Base-by-base conservation (phyloP, 2,329 filamentous ascomycete genomes). In the Aspergillus sp. region DNA sequence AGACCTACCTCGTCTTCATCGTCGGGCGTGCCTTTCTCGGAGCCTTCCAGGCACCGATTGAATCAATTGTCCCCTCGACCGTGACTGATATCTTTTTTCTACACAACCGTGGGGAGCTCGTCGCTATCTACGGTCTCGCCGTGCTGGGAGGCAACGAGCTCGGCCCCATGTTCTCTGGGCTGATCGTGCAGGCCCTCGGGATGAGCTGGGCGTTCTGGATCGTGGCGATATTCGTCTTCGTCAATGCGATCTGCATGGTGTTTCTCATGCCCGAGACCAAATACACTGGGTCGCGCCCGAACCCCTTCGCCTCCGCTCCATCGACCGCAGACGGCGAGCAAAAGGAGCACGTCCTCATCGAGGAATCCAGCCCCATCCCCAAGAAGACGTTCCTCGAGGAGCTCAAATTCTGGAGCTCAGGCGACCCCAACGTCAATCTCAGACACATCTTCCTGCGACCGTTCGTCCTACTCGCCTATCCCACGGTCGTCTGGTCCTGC, bases 151-250 rank as follows among this genome's bases (percentile, higher is more conserved):
- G 50, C 21, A 53, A 53, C 11, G 50, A 53, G 23, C 19, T 53
- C 11, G 50, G 50, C 4, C 50, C 50, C 3, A 53, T 53, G 50
- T 53, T 53, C 37, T 53, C 50, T 3, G 50, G 50, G 8, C 35
- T 53, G 27, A 53, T 53, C 40, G 50, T 53, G 50, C 50, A 53
- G 12, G 50, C 23, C 11, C 37, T 53, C 15, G 50, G 50, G 21
- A 53, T 53, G 50, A 27, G 23, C 15, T 53, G 50, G 50, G 50
- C 50, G 4, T 53, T 53, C 40, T 53, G 50, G 50, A 53, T 53
- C 50, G 50, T 53, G 25, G 40, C 50, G 8, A 53, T 53, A 23
- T 53, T 53, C 21, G 40, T 53, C n/a, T 53, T 53, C 7, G 31
- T 11, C 23, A 53, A 53, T 41, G 21, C 45, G 23, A 53, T 53